These are phyloP conservation scores for Podaxis sp. DNA, from an alignment of 768 basidiomycete species.

Conservation along the genomic window DNA sequence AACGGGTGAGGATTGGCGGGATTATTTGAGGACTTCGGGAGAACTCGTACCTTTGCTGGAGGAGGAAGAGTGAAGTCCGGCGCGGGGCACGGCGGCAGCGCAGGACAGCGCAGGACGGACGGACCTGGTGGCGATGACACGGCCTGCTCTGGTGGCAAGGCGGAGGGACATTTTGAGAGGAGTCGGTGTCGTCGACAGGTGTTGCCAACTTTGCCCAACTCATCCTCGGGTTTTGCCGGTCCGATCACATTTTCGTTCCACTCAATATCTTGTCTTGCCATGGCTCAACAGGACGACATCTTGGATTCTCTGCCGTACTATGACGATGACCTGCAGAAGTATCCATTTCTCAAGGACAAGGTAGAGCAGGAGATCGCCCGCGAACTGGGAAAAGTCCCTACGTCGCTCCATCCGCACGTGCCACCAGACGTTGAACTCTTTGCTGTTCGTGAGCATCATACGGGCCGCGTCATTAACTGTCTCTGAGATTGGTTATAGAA, in stretches of 20 bases:
- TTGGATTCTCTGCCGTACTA: constrained; percentile 93
- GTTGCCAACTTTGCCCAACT: constrained; percentile 7
- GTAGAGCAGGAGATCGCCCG: constrained; percentile 75
- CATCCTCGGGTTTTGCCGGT: constrained; percentile 34
- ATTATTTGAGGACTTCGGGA: constrained; percentile 12
- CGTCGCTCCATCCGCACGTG: constrained; percentile 65
- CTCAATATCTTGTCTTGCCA: not conserved
- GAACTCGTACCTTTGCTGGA: constrained; percentile 43
- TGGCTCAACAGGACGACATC: constrained; percentile 30
- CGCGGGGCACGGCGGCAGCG: constrained; percentile 19
- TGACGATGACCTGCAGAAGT: constrained; percentile 85
- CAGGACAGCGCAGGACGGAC: constrained; percentile 29
- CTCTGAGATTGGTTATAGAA: constrained; percentile 39
- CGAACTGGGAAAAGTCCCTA: constrained; percentile 57
- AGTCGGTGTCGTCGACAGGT: constrained; percentile 17
- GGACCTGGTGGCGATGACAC: constrained; percentile 39
- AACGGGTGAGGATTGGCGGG: constrained; percentile 4
- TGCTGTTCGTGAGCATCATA: constrained; percentile 53
- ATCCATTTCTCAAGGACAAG: constrained; percentile 67
- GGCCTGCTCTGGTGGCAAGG: constrained; percentile 40
- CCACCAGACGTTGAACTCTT: constrained; percentile 67
- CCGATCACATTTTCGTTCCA: constrained; percentile 15
- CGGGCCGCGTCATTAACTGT: not conserved
- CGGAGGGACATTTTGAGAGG: constrained; percentile 34
- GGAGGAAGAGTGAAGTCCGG: constrained; percentile 45